Conservation (phyloP, 805 yeast genomes). For the Myxozyma mucilagina region DNA sequence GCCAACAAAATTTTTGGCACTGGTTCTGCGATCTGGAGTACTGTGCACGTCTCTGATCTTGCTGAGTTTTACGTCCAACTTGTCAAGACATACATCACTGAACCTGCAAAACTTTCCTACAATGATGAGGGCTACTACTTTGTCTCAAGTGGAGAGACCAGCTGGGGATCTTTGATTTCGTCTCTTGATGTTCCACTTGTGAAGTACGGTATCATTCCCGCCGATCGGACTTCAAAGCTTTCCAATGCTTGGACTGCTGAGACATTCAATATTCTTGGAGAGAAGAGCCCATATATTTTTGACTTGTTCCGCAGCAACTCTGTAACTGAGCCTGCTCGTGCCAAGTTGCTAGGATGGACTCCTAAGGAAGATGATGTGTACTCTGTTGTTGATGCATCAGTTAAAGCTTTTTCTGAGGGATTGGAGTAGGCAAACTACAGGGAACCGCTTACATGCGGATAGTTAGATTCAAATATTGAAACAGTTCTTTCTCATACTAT, state of each 20-base stretch:
- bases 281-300: constrained; percentile 1
- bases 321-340: constrained; percentile 18
- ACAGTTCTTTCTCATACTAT: no score
- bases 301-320: constrained; percentile 21
- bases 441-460: no score
- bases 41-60: no score
- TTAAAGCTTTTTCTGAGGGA: constrained; percentile 6
- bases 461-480: no score
- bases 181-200: constrained; percentile 35
- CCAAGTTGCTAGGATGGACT: constrained; percentile 23
- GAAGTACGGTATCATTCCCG: constrained; percentile 18
- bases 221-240: constrained; percentile 7
- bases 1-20: no score
- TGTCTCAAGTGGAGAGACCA: constrained; percentile 39
- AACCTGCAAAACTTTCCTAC: constrained; percentile 36
- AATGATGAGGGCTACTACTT: constrained; percentile 45
- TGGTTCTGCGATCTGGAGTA: no score
- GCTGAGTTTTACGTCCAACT: no score
- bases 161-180: constrained; percentile 40
- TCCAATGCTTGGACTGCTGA: not conserved
- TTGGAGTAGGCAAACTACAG: constrained; percentile 37
- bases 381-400: constrained; percentile 31
- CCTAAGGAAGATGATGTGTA: constrained; percentile 11
- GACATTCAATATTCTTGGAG: not conserved
- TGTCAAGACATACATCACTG: no score